phyloP scores from a whole-genome alignment of 441 rosid genomes.

The Euphorbia schlechtendalii region DNA sequence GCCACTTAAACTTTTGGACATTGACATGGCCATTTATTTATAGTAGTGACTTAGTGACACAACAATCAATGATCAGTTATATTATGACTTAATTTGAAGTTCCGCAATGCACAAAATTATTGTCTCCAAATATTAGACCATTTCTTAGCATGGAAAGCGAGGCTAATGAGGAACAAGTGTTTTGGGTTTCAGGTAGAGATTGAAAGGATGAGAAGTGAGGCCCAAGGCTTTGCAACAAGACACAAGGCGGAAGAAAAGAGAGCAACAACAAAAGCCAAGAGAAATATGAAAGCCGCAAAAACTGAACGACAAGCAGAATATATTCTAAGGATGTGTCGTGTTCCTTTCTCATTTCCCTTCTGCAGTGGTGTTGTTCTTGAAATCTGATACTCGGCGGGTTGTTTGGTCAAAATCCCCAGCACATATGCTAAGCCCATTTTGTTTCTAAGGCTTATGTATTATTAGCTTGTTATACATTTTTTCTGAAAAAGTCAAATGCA shows the following conservation, averaged over 20 bases:
- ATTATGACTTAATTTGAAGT: too few relatives aligned
- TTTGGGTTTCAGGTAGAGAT: slow-evolving; percentile 58
- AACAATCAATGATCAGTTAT: too few relatives aligned
- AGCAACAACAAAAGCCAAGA: slow-evolving; percentile 62
- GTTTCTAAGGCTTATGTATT: too few relatives aligned
- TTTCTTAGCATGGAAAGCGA: too few relatives aligned
- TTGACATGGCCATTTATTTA: too few relatives aligned
- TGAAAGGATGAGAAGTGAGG: slow-evolving; percentile 69
- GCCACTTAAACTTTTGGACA: too few relatives aligned
- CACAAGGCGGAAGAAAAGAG: slow-evolving; percentile 70
- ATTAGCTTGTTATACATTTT: too few relatives aligned
- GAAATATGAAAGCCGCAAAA: slow-evolving; percentile 44
- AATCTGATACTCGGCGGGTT: background rate
- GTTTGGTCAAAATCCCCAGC: background rate
- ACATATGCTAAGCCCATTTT: background rate
- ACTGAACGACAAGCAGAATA: slow-evolving; percentile 59
- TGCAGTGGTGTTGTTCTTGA: slow-evolving; percentile 59
- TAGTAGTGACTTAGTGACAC: too few relatives aligned
- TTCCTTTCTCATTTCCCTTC: slow-evolving; percentile 40
- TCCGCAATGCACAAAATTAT: too few relatives aligned
- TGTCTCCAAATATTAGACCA: too few relatives aligned
- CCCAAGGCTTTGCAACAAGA: slow-evolving; percentile 61
- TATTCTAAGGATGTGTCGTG: slow-evolving; percentile 57
- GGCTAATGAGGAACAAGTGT: too few relatives aligned
- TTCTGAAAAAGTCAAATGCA: too few relatives aligned